Evolutionary conservation across 164 flowering plant genomes (phyloP), one percentile per base, ranked within the genome.

Genomic region (Liriodendron chinense): DNA sequence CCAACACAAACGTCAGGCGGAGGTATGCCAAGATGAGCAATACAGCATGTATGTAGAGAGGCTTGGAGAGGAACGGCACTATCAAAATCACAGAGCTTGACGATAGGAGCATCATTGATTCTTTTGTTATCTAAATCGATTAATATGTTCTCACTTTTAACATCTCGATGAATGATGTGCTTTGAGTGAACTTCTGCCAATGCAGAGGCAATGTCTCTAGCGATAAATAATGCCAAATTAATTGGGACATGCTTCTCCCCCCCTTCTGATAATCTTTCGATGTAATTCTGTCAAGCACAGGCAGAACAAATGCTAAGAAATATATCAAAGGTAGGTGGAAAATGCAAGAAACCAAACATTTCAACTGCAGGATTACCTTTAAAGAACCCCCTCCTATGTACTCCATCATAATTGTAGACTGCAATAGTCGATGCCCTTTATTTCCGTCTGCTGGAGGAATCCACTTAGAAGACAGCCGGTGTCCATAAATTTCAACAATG

Each of bases 1-100:
- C 99, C 99, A 82, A 96, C 98, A 89, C 98, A 96, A 74, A 81
- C 74, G 84, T 90, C 87, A 57, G 99, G 90, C 47, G 94, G 89
- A 80, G 90, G 97, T 70, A 88, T 79, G 62, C 99, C 99, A 28
- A 47, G 49, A 82, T 96, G 99, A 70, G 89, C 85, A 79, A 92
- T 90, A 80, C 97, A 94, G 85, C 99, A 96, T 23, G 92, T 79
- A 74, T 96, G 99, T 80, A 87, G 77, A 49, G 47, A 78, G 65
- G 98, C 90, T 47, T 89, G 85, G 67, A 96, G 88, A 47, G 99
- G 99, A 64, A 96, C 89, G 12, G 99, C 98, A 78, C 92, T 84
- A 77, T 96, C 99, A 85, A 96, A 94, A 85, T 96, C 99, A 83
- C 97, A 92, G 10, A 96, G 90, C 90, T 96, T 96, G 77, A 94